A percentile compares a stretch with the other conserved stretches of the same genome.
phyloP scores from a whole-genome alignment of 805 yeast genomes.

The Metschnikowia aberdeeniae region DNA sequence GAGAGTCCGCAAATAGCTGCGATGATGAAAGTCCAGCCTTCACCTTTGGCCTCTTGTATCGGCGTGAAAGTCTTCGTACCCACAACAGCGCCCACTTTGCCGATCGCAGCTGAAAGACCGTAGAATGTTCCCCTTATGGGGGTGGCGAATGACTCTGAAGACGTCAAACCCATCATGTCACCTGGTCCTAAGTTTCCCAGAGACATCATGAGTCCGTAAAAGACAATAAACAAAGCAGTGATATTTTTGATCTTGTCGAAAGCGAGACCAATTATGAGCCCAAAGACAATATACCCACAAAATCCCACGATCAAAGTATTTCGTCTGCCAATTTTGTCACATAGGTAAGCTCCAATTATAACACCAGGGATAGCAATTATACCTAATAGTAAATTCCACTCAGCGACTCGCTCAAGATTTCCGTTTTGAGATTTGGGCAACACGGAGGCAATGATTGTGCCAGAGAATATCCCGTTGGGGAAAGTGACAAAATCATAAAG shows the following conservation, averaged over 20 bases:
- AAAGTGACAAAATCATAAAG: conserved; percentile 76
- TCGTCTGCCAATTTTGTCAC: conserved; percentile 66
- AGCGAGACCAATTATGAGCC: conserved; percentile 65
- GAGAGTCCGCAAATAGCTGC: conserved; percentile 68
- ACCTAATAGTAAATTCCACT: conserved; percentile 68
- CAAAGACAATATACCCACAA: conserved; percentile 65
- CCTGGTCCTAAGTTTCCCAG: conserved; percentile 80
- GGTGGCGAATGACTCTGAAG: conserved; percentile 68
- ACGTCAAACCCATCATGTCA: conserved; percentile 62
- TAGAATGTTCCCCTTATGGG: conserved; percentile 74
- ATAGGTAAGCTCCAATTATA: conserved; percentile 60
- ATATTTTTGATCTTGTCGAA: conserved; percentile 54
- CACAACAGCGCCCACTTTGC: conserved; percentile 82
- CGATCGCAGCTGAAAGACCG: conserved; percentile 74
- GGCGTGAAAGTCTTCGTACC: conserved; percentile 73
- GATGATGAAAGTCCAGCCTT: conserved; percentile 72
- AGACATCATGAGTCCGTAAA: conserved; percentile 70
- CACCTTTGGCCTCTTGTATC: conserved; percentile 59
- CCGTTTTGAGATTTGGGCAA: conserved; percentile 28
- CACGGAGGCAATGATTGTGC: conserved; percentile 54
- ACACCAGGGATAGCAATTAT: conserved; percentile 71
- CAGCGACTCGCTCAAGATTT: conserved; percentile 56
- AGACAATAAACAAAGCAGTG: conserved; percentile 59
- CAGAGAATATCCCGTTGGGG: conserved; percentile 71
- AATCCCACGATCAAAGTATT: conserved; percentile 70